Conservation (phyloP, 768 basidiomycete genomes). For the Amanita thiersii region DNA sequence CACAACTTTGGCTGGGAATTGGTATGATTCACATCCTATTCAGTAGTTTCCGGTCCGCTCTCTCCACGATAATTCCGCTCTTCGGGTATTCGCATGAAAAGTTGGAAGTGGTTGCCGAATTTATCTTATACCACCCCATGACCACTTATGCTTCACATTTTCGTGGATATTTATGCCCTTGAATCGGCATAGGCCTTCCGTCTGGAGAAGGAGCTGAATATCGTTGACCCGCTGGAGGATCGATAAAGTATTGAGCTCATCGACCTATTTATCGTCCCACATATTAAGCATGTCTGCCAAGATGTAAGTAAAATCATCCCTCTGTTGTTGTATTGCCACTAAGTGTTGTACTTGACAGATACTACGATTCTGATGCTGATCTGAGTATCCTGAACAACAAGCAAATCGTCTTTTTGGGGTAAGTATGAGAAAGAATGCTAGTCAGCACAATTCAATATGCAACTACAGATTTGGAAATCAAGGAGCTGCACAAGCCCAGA, state of each 20-base stretch:
- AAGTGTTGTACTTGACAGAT: constrained; percentile 22
- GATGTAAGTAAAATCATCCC: constrained; percentile 31
- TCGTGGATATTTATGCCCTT: too few relatives aligned
- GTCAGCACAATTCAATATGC: background rate
- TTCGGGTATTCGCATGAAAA: too few relatives aligned
- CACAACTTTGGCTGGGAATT: too few relatives aligned
- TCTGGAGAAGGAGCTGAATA: too few relatives aligned
- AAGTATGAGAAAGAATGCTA: constrained; percentile 8
- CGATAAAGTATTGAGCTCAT: background rate
- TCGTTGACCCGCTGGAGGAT: too few relatives aligned
- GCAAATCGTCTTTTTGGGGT: constrained; percentile 57
- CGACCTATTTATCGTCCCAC: constrained; percentile 3
- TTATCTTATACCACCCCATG: too few relatives aligned
- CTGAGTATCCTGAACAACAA: constrained; percentile 35
- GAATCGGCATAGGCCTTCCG: too few relatives aligned
- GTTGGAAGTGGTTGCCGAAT: too few relatives aligned
- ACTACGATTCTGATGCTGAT: constrained; percentile 58
- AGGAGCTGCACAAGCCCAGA: constrained; percentile 60
- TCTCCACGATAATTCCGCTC: background rate
- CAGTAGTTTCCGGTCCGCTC: background rate
- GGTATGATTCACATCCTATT: too few relatives aligned
- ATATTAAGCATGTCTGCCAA: constrained; percentile 34
- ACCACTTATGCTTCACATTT: too few relatives aligned
- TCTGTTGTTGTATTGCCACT: background rate
- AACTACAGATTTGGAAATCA: constrained; percentile 52